Percentiles rank a stretch among this genome's conserved stretches.
Evolutionary conservation across 306 rosid genomes (phyloP).

Genomic region (Rubus parviflorus): DNA sequence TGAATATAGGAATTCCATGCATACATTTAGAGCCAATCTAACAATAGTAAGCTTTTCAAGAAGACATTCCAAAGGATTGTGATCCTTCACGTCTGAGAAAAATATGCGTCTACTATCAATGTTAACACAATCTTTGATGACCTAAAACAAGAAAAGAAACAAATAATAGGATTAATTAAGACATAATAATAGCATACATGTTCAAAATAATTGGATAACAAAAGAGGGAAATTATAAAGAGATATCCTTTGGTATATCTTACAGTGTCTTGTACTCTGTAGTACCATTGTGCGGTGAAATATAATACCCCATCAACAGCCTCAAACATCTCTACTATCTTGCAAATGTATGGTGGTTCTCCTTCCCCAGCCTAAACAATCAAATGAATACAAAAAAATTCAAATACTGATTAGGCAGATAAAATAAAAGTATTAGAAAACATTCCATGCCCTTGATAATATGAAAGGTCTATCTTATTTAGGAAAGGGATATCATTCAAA

Average conservation of each 20-base stretch:
- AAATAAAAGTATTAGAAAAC: no score
- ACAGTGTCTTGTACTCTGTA: conserved; percentile 77
- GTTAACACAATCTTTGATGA: conserved; percentile 40
- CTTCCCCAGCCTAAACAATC: conserved; percentile 54
- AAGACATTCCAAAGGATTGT: conserved; percentile 65
- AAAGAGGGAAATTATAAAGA: neutral
- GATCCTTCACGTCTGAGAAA: conserved; percentile 63
- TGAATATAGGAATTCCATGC: neutral
- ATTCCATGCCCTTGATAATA: no score
- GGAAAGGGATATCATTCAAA: no score
- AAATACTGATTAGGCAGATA: neutral
- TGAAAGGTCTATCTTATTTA: no score
- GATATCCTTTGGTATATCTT: conserved; percentile 17
- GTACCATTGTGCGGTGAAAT: conserved; percentile 79
- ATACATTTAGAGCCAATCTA: conserved; percentile 45
- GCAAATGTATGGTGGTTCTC: conserved; percentile 42
- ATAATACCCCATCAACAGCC: conserved; percentile 45
- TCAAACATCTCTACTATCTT: conserved; percentile 76
- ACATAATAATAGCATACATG: neutral
- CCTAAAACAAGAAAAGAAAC: conserved; percentile 33
- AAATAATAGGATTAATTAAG: neutral
- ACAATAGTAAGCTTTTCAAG: conserved; percentile 41
- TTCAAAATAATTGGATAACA: neutral
- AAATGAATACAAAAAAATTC: neutral
- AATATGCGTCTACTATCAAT: conserved; percentile 63